Conservation (phyloP, 164 flowering plant genomes). For the Chloranthus sessilifolius region DNA sequence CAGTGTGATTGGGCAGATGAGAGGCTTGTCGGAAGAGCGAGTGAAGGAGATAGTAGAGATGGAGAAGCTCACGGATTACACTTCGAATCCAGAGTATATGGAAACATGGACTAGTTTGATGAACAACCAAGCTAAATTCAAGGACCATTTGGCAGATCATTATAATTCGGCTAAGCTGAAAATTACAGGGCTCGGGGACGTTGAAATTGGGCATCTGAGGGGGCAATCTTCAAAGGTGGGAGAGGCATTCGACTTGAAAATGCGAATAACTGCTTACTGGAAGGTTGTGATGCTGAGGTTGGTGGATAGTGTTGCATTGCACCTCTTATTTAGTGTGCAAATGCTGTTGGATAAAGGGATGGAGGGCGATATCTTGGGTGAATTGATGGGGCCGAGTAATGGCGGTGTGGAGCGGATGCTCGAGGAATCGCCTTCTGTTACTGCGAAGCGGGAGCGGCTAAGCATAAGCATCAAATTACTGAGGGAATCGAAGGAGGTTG, state of each 20-base stretch:
- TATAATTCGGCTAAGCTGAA: not conserved
- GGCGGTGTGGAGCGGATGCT: conserved; percentile 27
- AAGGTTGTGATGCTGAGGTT: conserved; percentile 25
- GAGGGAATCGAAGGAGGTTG: conserved; percentile 14
- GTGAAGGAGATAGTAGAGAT: conserved; percentile 29
- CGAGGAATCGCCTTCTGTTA: conserved; percentile 25
- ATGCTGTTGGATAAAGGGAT: conserved; percentile 13
- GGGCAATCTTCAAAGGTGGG: conserved; percentile 1
- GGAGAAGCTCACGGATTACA: conserved; percentile 34
- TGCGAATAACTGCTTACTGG: conserved; percentile 29
- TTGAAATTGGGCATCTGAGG: conserved; percentile 22
- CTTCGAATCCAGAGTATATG: conserved; percentile 26
- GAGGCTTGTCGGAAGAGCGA: conserved; percentile 7
- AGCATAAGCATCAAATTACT: conserved; percentile 22
- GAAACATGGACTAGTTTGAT: conserved; percentile 19
- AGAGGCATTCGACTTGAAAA: conserved; percentile 35
- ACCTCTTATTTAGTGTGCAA: conserved; percentile 11
- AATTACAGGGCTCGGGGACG: conserved; percentile 15
- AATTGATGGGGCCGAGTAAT: conserved; percentile 17
- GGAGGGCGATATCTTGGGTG: conserved; percentile 18
- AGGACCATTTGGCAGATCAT: not conserved
- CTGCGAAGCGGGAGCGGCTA: conserved; percentile 18
- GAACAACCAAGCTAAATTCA: conserved; percentile 6
- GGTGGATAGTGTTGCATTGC: conserved; percentile 23
- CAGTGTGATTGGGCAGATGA: conserved; percentile 16